phyloP scores from a whole-genome alignment of 1,284 basidiomycete species.

The Coniferiporia weirii region DNA sequence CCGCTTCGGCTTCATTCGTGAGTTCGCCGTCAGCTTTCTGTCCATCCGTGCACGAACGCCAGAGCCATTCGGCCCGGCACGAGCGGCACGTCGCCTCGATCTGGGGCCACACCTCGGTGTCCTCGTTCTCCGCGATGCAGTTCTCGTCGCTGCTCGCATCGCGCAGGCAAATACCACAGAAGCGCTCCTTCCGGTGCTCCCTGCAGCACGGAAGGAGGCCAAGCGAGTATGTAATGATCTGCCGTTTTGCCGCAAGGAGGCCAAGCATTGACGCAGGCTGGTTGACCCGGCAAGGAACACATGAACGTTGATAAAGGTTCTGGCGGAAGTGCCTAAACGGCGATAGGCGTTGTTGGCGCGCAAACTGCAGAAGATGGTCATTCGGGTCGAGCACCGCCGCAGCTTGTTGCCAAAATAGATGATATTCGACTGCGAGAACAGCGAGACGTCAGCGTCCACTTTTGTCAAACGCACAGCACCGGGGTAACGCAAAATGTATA shows the following conservation, averaged over 20 bases:
- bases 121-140: constrained; percentile 61
- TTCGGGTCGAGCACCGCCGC: constrained; percentile 48
- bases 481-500: neutral
- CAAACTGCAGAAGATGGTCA: constrained; percentile 29
- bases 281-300: constrained; percentile 68
- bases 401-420: constrained; percentile 57
- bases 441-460: constrained; percentile 15
- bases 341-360: constrained; percentile 30
- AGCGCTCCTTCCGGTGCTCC: constrained; percentile 53
- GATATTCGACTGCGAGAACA: constrained; percentile 42
- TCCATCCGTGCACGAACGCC: constrained; percentile 33
- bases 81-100: constrained; percentile 59
- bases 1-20: constrained; percentile 49
- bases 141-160: constrained; percentile 44
- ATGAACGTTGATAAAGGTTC: constrained; percentile 39
- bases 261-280: constrained; percentile 44
- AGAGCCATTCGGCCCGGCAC: constrained; percentile 58
- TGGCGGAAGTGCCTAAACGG: constrained; percentile 39
- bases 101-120: constrained; percentile 58
- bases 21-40: constrained; percentile 31
- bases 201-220: constrained; percentile 51
- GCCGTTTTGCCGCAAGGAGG: constrained; percentile 43
- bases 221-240: constrained; percentile 35
- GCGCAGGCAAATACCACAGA: constrained; percentile 65
- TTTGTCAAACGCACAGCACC: constrained; percentile 11